Conservation (phyloP, 1,284 basidiomycete genomes). For the Mycosarcoma maydis region DNA sequence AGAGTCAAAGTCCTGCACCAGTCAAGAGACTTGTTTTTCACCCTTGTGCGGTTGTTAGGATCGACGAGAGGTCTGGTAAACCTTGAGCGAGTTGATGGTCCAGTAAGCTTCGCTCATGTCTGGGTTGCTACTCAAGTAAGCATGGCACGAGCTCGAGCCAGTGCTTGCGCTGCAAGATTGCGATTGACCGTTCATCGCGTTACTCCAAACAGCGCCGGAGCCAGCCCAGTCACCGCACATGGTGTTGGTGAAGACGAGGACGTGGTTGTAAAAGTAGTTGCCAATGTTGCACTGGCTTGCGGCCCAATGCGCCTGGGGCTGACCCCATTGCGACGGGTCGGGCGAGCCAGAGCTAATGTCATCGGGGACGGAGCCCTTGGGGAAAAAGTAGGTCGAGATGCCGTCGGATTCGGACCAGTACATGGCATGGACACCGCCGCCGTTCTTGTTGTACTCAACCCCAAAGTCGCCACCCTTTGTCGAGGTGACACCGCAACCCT, state of each 20-base stretch:
- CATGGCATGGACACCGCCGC: slow-evolving; percentile 71
- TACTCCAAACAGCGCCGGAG: slow-evolving; percentile 35
- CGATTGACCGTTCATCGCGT: slow-evolving; percentile 45
- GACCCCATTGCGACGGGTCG: slow-evolving; percentile 69
- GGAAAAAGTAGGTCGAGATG: slow-evolving; percentile 73
- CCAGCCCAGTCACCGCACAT: slow-evolving; percentile 54
- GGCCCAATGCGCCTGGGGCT: slow-evolving; percentile 72
- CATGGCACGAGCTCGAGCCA: slow-evolving; percentile 24
- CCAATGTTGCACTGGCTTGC: slow-evolving; percentile 69
- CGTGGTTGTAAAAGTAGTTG: slow-evolving; percentile 67
- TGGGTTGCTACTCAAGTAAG: slow-evolving; percentile 38
- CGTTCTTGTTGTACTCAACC: slow-evolving; percentile 72
- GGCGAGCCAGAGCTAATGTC: slow-evolving; percentile 68
- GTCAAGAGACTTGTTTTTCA: background rate
- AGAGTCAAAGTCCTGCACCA: slow-evolving; percentile 1
- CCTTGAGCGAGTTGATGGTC: slow-evolving; percentile 54
- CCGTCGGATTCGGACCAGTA: slow-evolving; percentile 62
- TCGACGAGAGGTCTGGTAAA: slow-evolving; percentile 47
- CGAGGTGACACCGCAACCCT: slow-evolving; percentile 75
- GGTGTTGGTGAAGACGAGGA: slow-evolving; percentile 52
- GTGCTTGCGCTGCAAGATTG: slow-evolving; percentile 46
- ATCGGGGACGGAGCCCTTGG: slow-evolving; percentile 69
- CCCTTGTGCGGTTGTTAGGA: too few relatives aligned
- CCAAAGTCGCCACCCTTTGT: slow-evolving; percentile 70
- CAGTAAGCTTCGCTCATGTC: slow-evolving; percentile 49